These are phyloP conservation scores for Metarhizium rileyi DNA, from an alignment of 2,329 filamentous ascomycete genomes.

Conservation along the genomic window DNA sequence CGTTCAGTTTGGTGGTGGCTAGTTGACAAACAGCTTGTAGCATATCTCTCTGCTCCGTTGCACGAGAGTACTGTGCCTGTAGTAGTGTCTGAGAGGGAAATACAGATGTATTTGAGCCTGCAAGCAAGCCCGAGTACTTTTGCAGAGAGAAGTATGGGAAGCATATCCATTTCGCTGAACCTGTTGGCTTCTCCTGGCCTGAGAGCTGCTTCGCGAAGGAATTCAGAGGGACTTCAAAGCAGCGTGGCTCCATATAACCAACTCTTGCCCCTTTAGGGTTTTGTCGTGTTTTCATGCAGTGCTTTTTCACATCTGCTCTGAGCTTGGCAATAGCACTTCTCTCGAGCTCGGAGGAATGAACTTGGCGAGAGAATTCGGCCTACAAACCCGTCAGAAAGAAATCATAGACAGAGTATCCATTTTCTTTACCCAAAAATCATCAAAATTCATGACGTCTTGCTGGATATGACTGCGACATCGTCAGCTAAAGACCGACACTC, in stretches of 20 bases:
- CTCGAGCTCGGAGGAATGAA: slow-evolving; percentile 24
- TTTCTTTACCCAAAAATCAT: slow-evolving; percentile 24
- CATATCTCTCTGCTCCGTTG: slow-evolving; percentile 31
- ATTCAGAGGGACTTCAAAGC: slow-evolving; percentile 26
- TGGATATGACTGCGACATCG: slow-evolving; percentile 22
- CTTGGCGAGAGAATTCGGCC: slow-evolving; percentile 25
- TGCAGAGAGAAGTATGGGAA: slow-evolving; percentile 38
- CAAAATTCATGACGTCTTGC: slow-evolving; percentile 31
- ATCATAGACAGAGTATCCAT: neutral
- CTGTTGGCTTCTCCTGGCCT: slow-evolving; percentile 6
- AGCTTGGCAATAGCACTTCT: slow-evolving; percentile 25
- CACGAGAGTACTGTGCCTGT: slow-evolving; percentile 32
- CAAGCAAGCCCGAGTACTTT: slow-evolving; percentile 29
- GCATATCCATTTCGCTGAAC: slow-evolving; percentile 30
- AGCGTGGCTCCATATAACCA: slow-evolving; percentile 30
- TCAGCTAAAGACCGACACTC: slow-evolving; percentile 9
- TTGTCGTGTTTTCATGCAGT: slow-evolving; percentile 25
- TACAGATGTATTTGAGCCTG: slow-evolving; percentile 18
- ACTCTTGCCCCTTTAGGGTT: slow-evolving; percentile 29
- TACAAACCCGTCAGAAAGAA: slow-evolving; percentile 12
- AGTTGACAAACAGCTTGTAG: slow-evolving; percentile 34
- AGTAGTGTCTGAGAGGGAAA: slow-evolving; percentile 35
- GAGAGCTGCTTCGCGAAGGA: slow-evolving; percentile 11
- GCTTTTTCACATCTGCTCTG: slow-evolving; percentile 27
- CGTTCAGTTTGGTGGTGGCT: slow-evolving; percentile 20